Conservation (phyloP, 208 protist species). For the Crithidia brevicula region DNA sequence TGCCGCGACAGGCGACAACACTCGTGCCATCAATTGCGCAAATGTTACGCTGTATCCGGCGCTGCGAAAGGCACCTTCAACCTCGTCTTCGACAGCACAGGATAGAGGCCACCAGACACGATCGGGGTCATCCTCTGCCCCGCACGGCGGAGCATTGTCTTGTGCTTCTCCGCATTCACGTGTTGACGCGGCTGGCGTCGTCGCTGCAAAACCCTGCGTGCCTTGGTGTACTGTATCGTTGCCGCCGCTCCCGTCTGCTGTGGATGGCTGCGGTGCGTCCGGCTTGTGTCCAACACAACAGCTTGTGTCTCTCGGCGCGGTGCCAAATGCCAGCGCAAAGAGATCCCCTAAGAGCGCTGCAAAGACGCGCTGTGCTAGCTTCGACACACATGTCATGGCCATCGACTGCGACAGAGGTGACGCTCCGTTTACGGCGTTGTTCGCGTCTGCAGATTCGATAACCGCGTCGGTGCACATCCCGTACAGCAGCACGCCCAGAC, state of each 20-base stretch:
- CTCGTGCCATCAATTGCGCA: conserved; percentile 13
- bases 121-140: conserved; percentile 14
- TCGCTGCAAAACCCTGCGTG: not conserved
- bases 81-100: conserved; percentile 29
- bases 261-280: too few species aligned
- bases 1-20: conserved; percentile 38
- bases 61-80: not conserved
- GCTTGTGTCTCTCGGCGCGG: not conserved
- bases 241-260: not conserved
- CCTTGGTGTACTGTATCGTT: not conserved
- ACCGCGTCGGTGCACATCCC: conserved; percentile 19
- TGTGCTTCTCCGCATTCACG: too few species aligned
- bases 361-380: conserved; percentile 23
- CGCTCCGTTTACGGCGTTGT: not conserved
- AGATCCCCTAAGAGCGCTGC: conserved; percentile 29
- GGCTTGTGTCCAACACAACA: too few species aligned
- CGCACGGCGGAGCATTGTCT: too few species aligned
- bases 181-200: too few species aligned
- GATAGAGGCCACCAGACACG: conserved; percentile 26
- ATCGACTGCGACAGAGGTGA: too few species aligned
- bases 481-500: conserved; percentile 38
- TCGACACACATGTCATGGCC: conserved; percentile 11
- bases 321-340: conserved; percentile 12
- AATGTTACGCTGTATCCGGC: conserved; percentile 28
- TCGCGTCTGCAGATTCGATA: conserved; percentile 7